phyloP scores from a whole-genome alignment of 116 monocot species.

The Trichopus zeylanicus region DNA sequence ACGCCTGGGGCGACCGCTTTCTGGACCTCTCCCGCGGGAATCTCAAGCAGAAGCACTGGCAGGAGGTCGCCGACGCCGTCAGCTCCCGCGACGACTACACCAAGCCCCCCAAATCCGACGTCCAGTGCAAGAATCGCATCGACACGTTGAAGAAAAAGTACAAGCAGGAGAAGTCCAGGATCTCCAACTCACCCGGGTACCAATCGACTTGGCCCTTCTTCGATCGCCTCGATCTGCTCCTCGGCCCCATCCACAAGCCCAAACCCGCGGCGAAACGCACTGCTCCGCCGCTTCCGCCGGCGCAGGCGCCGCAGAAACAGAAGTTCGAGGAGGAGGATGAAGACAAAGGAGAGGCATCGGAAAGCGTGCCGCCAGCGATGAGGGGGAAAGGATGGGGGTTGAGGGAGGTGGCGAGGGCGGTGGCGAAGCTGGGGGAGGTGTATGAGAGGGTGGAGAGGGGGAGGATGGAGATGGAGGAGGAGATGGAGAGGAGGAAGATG shows the following conservation, averaged over 20 bases:
- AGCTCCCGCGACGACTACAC: conserved; percentile 62
- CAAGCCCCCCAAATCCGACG: conserved; percentile 47
- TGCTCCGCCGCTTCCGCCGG: neutral
- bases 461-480: conserved; percentile 46
- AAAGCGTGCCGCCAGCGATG: conserved; percentile 6
- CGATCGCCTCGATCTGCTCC: conserved; percentile 52
- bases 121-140: conserved; percentile 89
- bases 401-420: conserved; percentile 32
- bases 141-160: conserved; percentile 91
- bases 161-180: conserved; percentile 62
- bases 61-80: conserved; percentile 79
- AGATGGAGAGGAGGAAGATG: conserved; percentile 68
- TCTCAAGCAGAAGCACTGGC: conserved; percentile 82
- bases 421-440: conserved; percentile 47
- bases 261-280: neutral
- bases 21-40: conserved; percentile 74
- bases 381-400: conserved; percentile 15
- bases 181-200: conserved; percentile 3
- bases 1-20: conserved; percentile 82
- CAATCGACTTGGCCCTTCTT: conserved; percentile 53
- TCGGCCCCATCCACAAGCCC: conserved; percentile 26
- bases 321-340: neutral
- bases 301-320: neutral
- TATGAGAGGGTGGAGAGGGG: conserved; percentile 59
- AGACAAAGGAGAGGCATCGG: neutral